Conservation (phyloP, 2,329 filamentous ascomycete species). For the Sclerotinia subarctica region DNA sequence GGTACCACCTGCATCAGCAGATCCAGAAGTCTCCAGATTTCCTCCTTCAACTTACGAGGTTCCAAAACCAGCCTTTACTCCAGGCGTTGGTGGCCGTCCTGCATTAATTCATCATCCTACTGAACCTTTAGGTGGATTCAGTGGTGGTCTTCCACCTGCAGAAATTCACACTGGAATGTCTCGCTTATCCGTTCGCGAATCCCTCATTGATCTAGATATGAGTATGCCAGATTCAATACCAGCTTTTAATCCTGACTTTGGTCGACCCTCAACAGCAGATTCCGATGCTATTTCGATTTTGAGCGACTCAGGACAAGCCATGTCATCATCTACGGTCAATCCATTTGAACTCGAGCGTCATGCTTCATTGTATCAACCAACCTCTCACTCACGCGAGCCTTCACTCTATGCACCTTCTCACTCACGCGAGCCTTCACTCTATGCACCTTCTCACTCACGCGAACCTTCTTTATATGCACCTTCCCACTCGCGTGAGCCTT, state of each 20-base stretch:
- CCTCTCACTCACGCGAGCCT: constrained; percentile 46
- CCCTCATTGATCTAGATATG: constrained; percentile 54
- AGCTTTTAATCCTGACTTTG: constrained; percentile 20
- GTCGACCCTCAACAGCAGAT: constrained; percentile 36
- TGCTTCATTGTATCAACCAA: constrained; percentile 50
- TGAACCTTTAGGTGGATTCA: constrained; percentile 44
- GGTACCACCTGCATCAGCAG: constrained; percentile 51
- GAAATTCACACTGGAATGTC: constrained; percentile 22
- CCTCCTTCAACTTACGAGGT: constrained; percentile 42
- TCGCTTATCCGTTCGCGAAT: constrained; percentile 33
- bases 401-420: constrained; percentile 51
- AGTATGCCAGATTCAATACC: constrained; percentile 46
- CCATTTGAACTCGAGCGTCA: constrained; percentile 64
- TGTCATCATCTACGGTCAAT: constrained; percentile 53
- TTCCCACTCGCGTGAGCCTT: constrained; percentile 47
- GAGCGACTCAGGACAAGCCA: constrained; percentile 52
- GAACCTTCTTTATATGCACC: constrained; percentile 56
- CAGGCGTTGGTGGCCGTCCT: constrained; percentile 42
- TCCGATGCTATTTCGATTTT: constrained; percentile 47
- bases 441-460: constrained; percentile 44
- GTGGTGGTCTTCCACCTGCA: constrained; percentile 25
- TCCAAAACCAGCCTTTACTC: constrained; percentile 31
- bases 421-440: constrained; percentile 58
- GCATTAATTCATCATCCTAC: constrained; percentile 50
- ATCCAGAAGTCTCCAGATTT: constrained; percentile 52